Percentiles rank a stretch among this genome's conserved stretches.
Conservation (phyloP, 2,329 filamentous ascomycete species). For the Cladophialophora immunda region DNA sequence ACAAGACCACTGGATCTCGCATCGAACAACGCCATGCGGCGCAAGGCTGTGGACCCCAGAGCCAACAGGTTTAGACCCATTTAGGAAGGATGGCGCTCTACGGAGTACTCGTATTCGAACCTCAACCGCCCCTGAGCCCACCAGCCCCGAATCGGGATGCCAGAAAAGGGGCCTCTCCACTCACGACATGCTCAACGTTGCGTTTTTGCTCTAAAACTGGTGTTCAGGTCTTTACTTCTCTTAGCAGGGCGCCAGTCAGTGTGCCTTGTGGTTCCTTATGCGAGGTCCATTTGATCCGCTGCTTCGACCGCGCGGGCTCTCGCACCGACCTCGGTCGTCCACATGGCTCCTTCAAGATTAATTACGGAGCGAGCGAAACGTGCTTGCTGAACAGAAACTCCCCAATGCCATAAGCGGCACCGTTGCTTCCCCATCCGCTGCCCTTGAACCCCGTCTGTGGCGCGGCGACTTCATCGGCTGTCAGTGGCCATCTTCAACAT, state of each 20-base stretch:
- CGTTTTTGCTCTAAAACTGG: neutral
- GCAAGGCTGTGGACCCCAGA: neutral
- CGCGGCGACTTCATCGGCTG: neutral
- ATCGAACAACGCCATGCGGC: neutral
- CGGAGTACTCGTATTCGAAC: no score
- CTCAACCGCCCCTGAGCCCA: neutral
- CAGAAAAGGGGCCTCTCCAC: neutral
- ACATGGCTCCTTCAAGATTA: no score
- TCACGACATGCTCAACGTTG: neutral
- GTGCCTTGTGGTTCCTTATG: neutral
- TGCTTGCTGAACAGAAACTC: constrained; percentile 21
- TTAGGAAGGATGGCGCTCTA: neutral
- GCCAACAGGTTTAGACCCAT: neutral
- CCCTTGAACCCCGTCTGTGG: constrained; percentile 17
- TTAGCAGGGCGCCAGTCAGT: neutral
- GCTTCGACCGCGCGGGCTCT: neutral
- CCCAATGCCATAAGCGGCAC: neutral
- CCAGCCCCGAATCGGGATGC: neutral
- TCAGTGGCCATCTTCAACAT: neutral
- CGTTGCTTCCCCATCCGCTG: constrained; percentile 21
- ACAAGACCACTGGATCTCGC: neutral
- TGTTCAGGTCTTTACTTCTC: neutral
- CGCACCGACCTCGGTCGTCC: neutral
- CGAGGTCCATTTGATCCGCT: neutral
- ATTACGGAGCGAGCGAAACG: constrained; percentile 10